Evolutionary conservation across 1,284 basidiomycete species (phyloP).

Genomic region (Ganoderma lingzhi): DNA sequence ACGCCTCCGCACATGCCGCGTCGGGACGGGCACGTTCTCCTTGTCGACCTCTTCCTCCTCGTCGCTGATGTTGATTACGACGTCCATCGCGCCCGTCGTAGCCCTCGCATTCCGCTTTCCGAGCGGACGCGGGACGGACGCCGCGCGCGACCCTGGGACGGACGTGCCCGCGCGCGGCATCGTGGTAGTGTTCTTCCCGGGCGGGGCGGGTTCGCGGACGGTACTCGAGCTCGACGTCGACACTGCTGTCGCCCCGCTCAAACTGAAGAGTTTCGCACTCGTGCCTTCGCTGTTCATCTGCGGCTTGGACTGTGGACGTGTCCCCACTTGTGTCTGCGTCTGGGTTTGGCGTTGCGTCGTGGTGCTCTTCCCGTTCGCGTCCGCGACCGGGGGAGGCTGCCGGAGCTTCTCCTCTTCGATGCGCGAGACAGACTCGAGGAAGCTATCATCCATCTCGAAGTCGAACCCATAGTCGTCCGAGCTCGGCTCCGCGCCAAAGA

Average conservation of each 20-base stretch:
- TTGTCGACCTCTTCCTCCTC: constrained; percentile 64
- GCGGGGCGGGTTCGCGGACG: neutral
- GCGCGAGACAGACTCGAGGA: constrained; percentile 48
- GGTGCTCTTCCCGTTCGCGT: neutral
- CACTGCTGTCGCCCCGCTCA: constrained; percentile 6
- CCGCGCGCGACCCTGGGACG: constrained; percentile 14
- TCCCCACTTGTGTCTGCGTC: constrained; percentile 12
- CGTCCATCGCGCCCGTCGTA: constrained; percentile 11
- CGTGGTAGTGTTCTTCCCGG: constrained; percentile 3
- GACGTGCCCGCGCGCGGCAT: constrained; percentile 2
- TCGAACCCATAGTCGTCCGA: constrained; percentile 44
- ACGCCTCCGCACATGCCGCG: constrained; percentile 60
- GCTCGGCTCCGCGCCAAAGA: constrained; percentile 29
- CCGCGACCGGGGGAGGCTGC: neutral
- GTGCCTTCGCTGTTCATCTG: constrained; percentile 19
- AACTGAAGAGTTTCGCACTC: constrained; percentile 15
- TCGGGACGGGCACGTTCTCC: constrained; percentile 65
- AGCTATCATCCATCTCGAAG: constrained; percentile 47
- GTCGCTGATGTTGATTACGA: constrained; percentile 47
- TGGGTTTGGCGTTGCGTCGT: constrained; percentile 6
- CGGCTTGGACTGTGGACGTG: constrained; percentile 17
- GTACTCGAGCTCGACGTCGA: constrained; percentile 5
- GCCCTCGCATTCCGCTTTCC: constrained; percentile 9
- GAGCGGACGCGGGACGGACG: constrained; percentile 11
- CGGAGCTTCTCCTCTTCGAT: constrained; percentile 44